These are phyloP conservation scores for Talaromyces marneffei DNA, from an alignment of 2,329 filamentous ascomycete species.

Conservation along the genomic window DNA sequence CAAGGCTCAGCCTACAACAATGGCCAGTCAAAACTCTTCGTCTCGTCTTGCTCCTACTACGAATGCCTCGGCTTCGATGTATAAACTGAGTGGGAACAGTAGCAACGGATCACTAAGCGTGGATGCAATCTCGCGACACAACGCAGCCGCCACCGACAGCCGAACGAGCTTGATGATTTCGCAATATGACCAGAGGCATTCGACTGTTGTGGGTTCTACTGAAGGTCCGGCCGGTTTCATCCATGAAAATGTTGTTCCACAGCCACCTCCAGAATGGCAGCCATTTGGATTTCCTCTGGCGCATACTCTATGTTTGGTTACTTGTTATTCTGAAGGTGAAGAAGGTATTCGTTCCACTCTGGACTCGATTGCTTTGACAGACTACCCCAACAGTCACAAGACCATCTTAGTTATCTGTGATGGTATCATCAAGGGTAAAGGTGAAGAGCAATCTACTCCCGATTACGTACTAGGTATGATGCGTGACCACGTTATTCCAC, in stretches of 20 bases:
- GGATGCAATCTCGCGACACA: constrained; percentile 36
- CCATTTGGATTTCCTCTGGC: constrained; percentile 93
- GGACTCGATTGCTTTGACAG: constrained; percentile 93
- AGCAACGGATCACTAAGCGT: constrained; percentile 53
- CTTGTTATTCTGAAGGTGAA: constrained; percentile 92
- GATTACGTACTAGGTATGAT: constrained; percentile 91
- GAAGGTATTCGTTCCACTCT: constrained; percentile 89
- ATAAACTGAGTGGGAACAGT: constrained; percentile 53
- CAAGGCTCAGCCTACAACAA: constrained; percentile 68
- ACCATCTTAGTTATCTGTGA: constrained; percentile 94
- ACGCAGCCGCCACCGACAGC: constrained; percentile 31
- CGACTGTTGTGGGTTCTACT: constrained; percentile 57
- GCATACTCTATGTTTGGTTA: constrained; percentile 89
- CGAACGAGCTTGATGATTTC: constrained; percentile 58
- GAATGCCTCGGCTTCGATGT: constrained; percentile 52
- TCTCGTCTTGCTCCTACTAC: constrained; percentile 62
- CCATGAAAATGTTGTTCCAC: constrained; percentile 89
- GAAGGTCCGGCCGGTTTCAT: constrained; percentile 90
- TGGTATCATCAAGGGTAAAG: constrained; percentile 93
- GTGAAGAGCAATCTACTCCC: constrained; percentile 78
- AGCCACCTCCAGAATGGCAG: constrained; percentile 94
- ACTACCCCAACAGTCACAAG: constrained; percentile 99
- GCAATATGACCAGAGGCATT: constrained; percentile 47
- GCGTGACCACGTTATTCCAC: constrained; percentile 76
- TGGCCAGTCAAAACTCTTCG: constrained; percentile 81